Conservation (phyloP, 1,284 basidiomycete species). For the Apiotrichum gamsii region DNA sequence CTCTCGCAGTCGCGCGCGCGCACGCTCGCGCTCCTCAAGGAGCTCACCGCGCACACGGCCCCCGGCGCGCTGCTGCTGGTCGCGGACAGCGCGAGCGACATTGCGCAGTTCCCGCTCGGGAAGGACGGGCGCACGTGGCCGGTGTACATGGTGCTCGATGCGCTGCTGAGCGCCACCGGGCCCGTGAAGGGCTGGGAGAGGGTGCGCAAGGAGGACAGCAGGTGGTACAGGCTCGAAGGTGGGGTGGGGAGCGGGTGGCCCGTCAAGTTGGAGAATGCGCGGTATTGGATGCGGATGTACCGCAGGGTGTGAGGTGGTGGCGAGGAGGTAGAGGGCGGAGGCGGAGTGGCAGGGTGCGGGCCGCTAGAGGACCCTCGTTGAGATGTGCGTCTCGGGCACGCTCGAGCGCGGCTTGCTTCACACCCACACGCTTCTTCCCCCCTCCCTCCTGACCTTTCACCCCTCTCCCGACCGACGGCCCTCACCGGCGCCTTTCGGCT, state of each 20-base stretch:
- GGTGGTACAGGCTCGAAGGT: slow-evolving; percentile 45
- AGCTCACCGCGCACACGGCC: slow-evolving; percentile 36
- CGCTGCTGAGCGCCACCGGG: slow-evolving; percentile 12
- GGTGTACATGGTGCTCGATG: slow-evolving; percentile 39
- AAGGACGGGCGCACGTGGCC: slow-evolving; percentile 38
- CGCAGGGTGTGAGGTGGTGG: slow-evolving; percentile 19
- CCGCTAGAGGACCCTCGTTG: too few relatives aligned
- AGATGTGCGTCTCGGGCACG: too few relatives aligned
- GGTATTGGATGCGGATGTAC: slow-evolving; percentile 47
- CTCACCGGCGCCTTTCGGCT: too few relatives aligned
- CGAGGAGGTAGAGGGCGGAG: too few relatives aligned
- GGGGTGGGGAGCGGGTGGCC: slow-evolving; percentile 40
- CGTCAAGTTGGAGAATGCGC: slow-evolving; percentile 48
- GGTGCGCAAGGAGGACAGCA: slow-evolving; percentile 36
- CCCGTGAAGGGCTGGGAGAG: slow-evolving; percentile 30
- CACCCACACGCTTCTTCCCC: too few relatives aligned
- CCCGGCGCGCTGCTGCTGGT: slow-evolving; percentile 46
- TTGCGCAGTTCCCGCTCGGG: slow-evolving; percentile 39
- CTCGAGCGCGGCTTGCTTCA: too few relatives aligned
- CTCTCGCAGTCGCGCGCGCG: slow-evolving; percentile 44
- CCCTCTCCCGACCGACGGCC: too few relatives aligned
- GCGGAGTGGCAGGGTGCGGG: too few relatives aligned
- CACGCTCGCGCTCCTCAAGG: slow-evolving; percentile 42
- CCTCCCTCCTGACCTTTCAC: too few relatives aligned
- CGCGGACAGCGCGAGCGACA: slow-evolving; percentile 45